Conservation (phyloP, 441 rosid genomes). For the Erodium moschatum region DNA sequence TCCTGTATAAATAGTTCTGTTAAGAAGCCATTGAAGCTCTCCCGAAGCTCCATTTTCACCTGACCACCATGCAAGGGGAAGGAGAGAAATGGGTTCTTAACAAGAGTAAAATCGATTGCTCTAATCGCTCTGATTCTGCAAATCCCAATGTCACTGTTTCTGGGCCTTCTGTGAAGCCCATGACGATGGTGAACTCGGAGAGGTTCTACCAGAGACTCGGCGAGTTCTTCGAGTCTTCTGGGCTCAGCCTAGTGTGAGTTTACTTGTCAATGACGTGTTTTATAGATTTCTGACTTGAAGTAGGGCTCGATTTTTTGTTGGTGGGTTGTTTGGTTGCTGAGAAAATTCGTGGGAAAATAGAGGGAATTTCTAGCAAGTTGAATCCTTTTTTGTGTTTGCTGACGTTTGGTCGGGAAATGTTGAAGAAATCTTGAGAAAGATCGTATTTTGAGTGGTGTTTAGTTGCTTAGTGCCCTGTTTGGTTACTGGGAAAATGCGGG, state of each 20-base stretch:
- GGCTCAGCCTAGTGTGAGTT: slow-evolving; percentile 4
- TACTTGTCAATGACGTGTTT: background rate
- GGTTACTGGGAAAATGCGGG: too few relatives aligned
- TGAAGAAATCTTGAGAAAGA: too few relatives aligned
- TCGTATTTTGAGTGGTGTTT: too few relatives aligned
- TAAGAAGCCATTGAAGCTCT: slow-evolving; percentile 1
- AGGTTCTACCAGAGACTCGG: slow-evolving; percentile 1
- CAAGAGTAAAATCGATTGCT: background rate
- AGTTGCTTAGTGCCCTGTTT: too few relatives aligned
- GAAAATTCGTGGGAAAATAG: too few relatives aligned
- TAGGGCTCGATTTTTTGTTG: background rate
- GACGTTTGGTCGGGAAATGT: too few relatives aligned
- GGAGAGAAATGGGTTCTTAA: background rate
- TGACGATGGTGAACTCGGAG: background rate
- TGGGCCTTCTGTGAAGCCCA: background rate
- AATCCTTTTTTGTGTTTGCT: too few relatives aligned
- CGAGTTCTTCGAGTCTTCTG: slow-evolving; percentile 3
- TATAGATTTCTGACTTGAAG: too few relatives aligned
- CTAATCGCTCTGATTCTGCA: background rate
- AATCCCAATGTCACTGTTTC: background rate
- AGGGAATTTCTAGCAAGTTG: too few relatives aligned
- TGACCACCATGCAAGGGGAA: background rate
- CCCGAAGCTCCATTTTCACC: background rate
- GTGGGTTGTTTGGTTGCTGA: background rate
- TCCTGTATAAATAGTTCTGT: too few relatives aligned